Percentiles rank a stretch among this genome's conserved stretches.
Evolutionary conservation across 2,329 filamentous ascomycete species (phyloP).

Genomic region (Juglanconis oblonga): DNA sequence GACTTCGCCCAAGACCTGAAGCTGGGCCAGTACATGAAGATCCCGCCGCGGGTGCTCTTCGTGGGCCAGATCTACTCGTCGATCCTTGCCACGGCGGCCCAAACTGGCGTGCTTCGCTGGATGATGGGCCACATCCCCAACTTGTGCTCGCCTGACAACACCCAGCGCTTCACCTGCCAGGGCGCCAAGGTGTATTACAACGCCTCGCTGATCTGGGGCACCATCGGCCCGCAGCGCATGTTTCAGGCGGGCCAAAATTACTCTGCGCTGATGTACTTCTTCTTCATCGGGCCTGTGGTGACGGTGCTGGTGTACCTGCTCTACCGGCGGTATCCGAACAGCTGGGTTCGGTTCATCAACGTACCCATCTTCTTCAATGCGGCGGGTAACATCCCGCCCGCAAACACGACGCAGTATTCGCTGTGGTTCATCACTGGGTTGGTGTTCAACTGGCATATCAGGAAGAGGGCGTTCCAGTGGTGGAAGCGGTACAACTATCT

Average conservation of each 20-base stretch:
- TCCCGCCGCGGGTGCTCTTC: constrained; percentile 31
- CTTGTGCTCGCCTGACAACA: constrained; percentile 28
- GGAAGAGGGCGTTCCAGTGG: constrained; percentile 29
- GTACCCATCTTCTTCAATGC: constrained; percentile 33
- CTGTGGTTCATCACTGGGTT: constrained; percentile 32
- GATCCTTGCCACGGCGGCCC: constrained; percentile 29
- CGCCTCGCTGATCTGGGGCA: constrained; percentile 31
- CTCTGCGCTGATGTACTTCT: constrained; percentile 30
- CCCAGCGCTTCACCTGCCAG: constrained; percentile 30
- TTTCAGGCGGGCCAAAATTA: constrained; percentile 30
- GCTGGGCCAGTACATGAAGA: constrained; percentile 31
- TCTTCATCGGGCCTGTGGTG: constrained; percentile 30
- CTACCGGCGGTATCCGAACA: constrained; percentile 28
- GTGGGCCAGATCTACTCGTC: constrained; percentile 32
- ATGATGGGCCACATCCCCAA: constrained; percentile 28
- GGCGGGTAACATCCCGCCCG: constrained; percentile 30
- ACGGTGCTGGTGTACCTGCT: constrained; percentile 27
- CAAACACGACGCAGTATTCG: constrained; percentile 29
- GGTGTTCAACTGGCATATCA: constrained; percentile 29
- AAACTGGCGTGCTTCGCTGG: constrained; percentile 28
- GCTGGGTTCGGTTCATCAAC: constrained; percentile 31
- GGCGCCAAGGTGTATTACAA: constrained; percentile 32
- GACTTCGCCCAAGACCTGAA: constrained; percentile 31
- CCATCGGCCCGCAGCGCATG: constrained; percentile 31
- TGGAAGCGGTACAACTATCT: constrained; percentile 32